Evolutionary conservation across 1,284 basidiomycete genomes (phyloP), one percentile per base, ranked within the genome.

Genomic region (Salmacisia buchloeana): DNA sequence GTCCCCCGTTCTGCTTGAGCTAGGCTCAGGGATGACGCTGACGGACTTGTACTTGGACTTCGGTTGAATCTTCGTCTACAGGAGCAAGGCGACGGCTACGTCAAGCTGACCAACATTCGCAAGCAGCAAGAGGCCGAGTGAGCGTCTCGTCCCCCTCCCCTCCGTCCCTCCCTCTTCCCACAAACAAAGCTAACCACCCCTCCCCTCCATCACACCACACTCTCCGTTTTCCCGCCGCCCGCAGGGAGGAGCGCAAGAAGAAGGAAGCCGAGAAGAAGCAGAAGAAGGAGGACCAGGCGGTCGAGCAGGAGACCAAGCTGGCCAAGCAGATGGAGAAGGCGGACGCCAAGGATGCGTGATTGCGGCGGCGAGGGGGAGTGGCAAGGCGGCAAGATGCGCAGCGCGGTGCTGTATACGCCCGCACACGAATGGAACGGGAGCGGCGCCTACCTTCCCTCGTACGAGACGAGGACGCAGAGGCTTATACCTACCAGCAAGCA

Each of bases 51-150:
- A 38, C 18, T 38, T 38, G 9, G 36, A 10, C 18, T 38, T 38
- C 36, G 9, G 18, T 9, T 38, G 36, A 38, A 38, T 38, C 36
- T 52, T 9, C 10, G 43, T 46, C 7, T 54, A 15, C 13, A 54
- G 49, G 49, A 54, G 29, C 18, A 27, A 10, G 73, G 69, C 25
- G 73, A 75, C 27, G 59, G 67, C 58, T 76, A 69, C 46, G 73
- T 76, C 27, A 63, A 61, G 29, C 61, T 76, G 15, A 62, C 65
- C 36, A 76, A 76, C 62, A 63, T 67, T 1, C 72, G 71, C 68
- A 64, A 43, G 65, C 62, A 68, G 62, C 62, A 69, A 61, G 61
- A 67, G 46, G 60, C 67, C 43, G 63, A 70, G 46, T 54, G 33
- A 54, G 52, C 45, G 21, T 6, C 21, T 12, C 39, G 15, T 31